Base-by-base conservation (phyloP, 2,329 filamentous ascomycete genomes). In the Aspergillus piperis region DNA sequence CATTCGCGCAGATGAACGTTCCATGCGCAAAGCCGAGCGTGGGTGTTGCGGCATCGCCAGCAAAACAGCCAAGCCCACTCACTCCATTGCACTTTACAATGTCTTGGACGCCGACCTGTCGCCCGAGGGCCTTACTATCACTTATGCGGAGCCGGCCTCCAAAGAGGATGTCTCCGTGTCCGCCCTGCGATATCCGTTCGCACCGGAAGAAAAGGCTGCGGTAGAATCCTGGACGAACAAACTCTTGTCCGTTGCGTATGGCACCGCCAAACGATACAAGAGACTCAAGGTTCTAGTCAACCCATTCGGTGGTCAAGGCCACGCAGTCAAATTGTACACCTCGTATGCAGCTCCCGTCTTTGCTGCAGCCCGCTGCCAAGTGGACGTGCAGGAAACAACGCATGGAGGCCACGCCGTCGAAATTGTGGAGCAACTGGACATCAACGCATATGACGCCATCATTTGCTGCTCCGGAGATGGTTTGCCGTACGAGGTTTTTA, bases 401-500 rank as follows among this genome's bases (percentile, higher is more conserved):
- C 84, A 88, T 71, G 81, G 84, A 13, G 92, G 92, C 3, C 90
- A 98, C 76, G 95, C 91, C 0, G 82, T 88, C 1, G 89, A 91
- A 19, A 88, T 98, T 62, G 88, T 87, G 10, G 83, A 90, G 71
- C 83, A 87, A 44, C 77, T 96, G 52, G 90, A 97, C 71, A 83
- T 95, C 27, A 85, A 92, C 51, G 85, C 83, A 2, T 96, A 88
- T 75, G 95, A 99, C 77, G 89, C 92, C 8, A 84, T 98, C 13
- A 87, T 94, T 25, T 91, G 91, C 63, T 95, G 92, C 72, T 97
- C 94, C 0, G 95, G 95, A 4, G 95, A 99, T 69, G 95, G 95
- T 8, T 82, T 96, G 41, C 89, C 92, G 0, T 90, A 96, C 73
- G 95, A 99, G 76, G 90, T 96, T 8, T 96, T 97, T 81, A 98